phyloP scores from a whole-genome alignment of 306 rosid species.

The Hippophae rhamnoides region DNA sequence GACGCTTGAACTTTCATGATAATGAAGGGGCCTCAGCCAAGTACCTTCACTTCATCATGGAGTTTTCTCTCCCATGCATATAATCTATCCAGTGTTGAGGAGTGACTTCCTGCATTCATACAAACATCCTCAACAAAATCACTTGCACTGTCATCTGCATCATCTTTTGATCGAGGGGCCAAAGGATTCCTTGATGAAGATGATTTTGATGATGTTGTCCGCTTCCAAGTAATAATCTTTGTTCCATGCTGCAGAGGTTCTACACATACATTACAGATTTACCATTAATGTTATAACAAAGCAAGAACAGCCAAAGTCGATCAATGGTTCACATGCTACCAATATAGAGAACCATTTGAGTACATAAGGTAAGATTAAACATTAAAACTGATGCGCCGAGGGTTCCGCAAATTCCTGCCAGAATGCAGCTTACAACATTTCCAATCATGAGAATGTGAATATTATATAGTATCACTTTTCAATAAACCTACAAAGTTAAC shows the following conservation, averaged over 20 bases:
- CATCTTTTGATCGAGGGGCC: conserved; percentile 55
- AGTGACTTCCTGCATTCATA: conserved; percentile 73
- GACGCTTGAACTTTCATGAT: too few relatives aligned
- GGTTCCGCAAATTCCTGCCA: too few relatives aligned
- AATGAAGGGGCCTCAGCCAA: not conserved
- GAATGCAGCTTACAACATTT: too few relatives aligned
- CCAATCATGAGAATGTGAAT: too few relatives aligned
- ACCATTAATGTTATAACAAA: too few relatives aligned
- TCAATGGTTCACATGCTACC: too few relatives aligned
- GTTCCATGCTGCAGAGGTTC: conserved; percentile 32
- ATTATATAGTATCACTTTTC: too few relatives aligned
- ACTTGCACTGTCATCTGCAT: conserved; percentile 67
- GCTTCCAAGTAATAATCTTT: conserved; percentile 79
- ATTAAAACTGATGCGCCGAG: too few relatives aligned
- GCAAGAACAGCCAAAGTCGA: too few relatives aligned
- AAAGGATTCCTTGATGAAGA: conserved; percentile 71
- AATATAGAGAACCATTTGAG: too few relatives aligned
- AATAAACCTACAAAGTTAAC: too few relatives aligned
- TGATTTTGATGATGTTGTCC: conserved; percentile 63
- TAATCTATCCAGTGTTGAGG: conserved; percentile 68
- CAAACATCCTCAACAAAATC: conserved; percentile 76
- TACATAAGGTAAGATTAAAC: too few relatives aligned
- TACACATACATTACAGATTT: conserved; percentile 15
- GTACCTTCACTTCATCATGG: conserved; percentile 82
- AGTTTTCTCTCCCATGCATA: conserved; percentile 86